Base-by-base conservation (phyloP, 176 grass and related monocot genomes). In the Metroxylon sagu region DNA sequence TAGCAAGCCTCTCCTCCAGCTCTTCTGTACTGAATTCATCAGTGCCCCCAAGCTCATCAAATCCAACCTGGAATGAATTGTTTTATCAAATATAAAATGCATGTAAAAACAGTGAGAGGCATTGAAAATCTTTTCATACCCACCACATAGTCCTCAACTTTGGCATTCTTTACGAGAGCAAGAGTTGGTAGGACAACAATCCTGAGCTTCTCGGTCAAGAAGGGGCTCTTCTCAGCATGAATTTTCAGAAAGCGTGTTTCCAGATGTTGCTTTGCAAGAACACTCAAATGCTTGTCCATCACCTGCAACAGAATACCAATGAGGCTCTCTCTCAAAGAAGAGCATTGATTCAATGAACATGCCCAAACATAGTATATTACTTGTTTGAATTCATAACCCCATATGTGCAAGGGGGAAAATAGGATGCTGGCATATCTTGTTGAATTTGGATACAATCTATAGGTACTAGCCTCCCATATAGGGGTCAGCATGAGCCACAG, bases 111-210 rank as follows among this genome's bases (percentile, higher is more conserved):
- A 43, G 8, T 14, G 2, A 43, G 35, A 14, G 7, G 8, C 6
- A 43, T 43, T 14, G 35, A 43, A 43, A 43, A 43, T 43, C 7
- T 43, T 43, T 12, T 43, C 12, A 49, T 16, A 51, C 81, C 81
- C 77, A 98, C 93, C 80, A 92, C 81, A 52, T 98, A 98, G 30
- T 98, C 93, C 52, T 98, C 84, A 5, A 92, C 93, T 81, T 92
- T 98, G 70, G 66, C 66, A 54, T 91, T 84, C 79, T 98, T 98
- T 69, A 98, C 84, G 57, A 98, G 50, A 49, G 87, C 87, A 54
- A 98, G 84, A 50, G 87, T 98, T 1, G 93, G 93, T 12, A 98
- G 83, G 23, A 98, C 84, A 62, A 79, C 59, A 4, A 98, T 67
- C 73, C 87, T 88, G 18, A 98, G 82, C 56, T 98, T 98, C 59